Evolutionary conservation across 2,329 filamentous ascomycete species (phyloP).

Genomic region (Pseudocercospora pini-densiflorae): DNA sequence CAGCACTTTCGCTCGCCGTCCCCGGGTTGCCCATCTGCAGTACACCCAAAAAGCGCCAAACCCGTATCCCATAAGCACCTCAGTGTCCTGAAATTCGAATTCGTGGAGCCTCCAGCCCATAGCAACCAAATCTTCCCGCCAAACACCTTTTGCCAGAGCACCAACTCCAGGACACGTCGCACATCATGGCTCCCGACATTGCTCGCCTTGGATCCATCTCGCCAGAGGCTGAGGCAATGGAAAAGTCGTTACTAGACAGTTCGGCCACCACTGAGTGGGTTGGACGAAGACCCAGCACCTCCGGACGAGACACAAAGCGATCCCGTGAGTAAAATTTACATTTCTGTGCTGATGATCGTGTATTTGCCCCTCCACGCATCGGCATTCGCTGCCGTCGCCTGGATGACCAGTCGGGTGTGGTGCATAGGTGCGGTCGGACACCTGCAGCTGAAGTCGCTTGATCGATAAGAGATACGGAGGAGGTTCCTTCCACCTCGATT

Average conservation of each 20-base stretch:
- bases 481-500: background rate
- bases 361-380: constrained; percentile 10
- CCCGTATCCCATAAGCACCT: constrained; percentile 11
- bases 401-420: constrained; percentile 10
- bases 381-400: constrained; percentile 8
- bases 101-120: background rate
- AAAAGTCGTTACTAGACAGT: constrained; percentile 34
- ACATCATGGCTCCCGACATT: constrained; percentile 26
- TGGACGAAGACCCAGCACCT: constrained; percentile 38
- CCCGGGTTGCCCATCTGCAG: constrained; percentile 13
- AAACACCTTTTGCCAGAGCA: constrained; percentile 5
- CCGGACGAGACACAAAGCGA: constrained; percentile 41
- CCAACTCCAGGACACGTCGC: background rate
- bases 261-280: constrained; percentile 35
- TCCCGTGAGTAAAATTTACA: constrained; percentile 35
- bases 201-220: constrained; percentile 23
- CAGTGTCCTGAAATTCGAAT: background rate
- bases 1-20: constrained; percentile 7
- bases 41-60: constrained; percentile 18
- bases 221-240: constrained; percentile 26
- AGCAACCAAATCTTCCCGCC: background rate
- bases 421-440: background rate
- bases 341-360: background rate
- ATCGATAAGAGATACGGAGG: background rate
- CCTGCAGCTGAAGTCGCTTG: constrained; percentile 3